Evolutionary conservation across 345 rosid species (phyloP), one percentile per base, ranked within the genome.

Genomic region (Euclidium syriacum): DNA sequence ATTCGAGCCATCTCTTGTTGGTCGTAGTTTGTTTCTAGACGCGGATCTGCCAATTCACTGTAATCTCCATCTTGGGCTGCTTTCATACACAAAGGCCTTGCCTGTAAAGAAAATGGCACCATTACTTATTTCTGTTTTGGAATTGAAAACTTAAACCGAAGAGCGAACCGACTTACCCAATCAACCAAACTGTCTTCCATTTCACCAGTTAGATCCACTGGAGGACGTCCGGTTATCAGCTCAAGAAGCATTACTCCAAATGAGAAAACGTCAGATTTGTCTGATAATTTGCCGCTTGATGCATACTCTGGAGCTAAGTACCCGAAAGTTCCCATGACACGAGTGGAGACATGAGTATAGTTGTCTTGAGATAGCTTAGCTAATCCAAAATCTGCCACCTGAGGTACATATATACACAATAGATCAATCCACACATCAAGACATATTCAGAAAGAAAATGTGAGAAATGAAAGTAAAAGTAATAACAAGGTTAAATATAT

Each of bases 281-380:
- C 96, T 0, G 96, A 86, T 27, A 92, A 70, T 72, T 86, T 88
- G 25, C 95, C 96, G 7, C 94, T 92, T 42, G 95, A 80, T 52
- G 96, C 96, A 57, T 92, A 92, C 75, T 92, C 98, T 12, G 98
- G 96, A 71, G 98, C 95, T 68, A 92, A 72, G 71, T 88, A 94
- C 99, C 97, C 99, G 59, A 94, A 94, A 62, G 99, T 90, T 67
- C 99, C 99, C 97, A 94, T 87, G 67, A 90, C 92, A 3, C 99
- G 74, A 14, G 99, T 94, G 20, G 99, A 94, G 46, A 94, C 84
- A 79, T 94, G 99, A 36, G 99, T 87, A 46, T 84, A 71, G 72
- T 70, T 69, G 71, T 90, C 99, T 53, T 87, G 84, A 61, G 92
- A 29, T 17, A 90, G 56, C 75, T 87, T 94, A 14, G 95, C 99